phyloP scores from a whole-genome alignment of 441 rosid genomes.

The Populus tomentosa region DNA sequence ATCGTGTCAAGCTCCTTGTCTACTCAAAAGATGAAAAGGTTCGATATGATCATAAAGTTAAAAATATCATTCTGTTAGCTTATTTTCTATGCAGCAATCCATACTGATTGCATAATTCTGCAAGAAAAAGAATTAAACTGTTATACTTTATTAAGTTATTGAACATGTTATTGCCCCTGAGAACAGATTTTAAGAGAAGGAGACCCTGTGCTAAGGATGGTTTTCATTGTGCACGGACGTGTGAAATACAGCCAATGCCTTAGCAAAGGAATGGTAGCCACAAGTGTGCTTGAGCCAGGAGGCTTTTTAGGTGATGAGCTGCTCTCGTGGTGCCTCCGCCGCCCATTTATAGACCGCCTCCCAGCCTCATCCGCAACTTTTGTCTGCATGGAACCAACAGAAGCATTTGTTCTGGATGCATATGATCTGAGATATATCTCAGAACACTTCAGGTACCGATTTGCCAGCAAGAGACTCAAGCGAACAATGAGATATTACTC shows the following conservation, averaged over 20 bases:
- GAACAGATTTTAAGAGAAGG: constrained; percentile 62
- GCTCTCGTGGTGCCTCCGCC: constrained; percentile 61
- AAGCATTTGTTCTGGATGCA: constrained; percentile 55
- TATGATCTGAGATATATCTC: constrained; percentile 46
- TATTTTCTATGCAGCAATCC: neutral
- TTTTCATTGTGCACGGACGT: constrained; percentile 45
- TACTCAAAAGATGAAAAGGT: constrained; percentile 64
- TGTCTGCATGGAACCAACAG: constrained; percentile 37
- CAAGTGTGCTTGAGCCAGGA: constrained; percentile 45
- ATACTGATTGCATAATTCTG: no score
- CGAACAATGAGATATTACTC: constrained; percentile 57
- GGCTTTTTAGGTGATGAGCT: constrained; percentile 63
- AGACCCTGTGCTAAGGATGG: constrained; percentile 58
- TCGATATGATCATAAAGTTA: neutral
- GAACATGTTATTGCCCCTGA: neutral
- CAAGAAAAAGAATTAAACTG: neutral
- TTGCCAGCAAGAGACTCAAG: constrained; percentile 48
- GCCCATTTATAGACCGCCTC: constrained; percentile 55
- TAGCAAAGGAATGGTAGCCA: constrained; percentile 45
- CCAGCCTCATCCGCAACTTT: constrained; percentile 63
- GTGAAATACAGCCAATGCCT: constrained; percentile 46
- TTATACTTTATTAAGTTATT: no score
- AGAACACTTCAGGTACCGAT: constrained; percentile 58
- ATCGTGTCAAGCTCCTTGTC: constrained; percentile 44
- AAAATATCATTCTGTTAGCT: neutral